Base-by-base conservation (phyloP, 768 basidiomycete genomes). In the Lactarius tabidus region DNA sequence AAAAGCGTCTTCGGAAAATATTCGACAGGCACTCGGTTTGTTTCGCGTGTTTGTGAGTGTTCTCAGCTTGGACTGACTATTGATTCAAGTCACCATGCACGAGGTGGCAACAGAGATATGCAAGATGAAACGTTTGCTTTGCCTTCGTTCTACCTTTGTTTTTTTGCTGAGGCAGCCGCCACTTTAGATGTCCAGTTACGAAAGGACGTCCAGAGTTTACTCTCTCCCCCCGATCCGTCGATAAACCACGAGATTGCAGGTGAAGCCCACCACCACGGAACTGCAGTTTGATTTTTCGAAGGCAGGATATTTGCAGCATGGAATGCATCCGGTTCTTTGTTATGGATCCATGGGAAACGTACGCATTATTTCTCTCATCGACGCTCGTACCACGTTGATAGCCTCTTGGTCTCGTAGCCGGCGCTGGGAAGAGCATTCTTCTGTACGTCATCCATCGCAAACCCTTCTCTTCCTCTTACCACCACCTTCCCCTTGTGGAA, bases 271-370 rank as follows among this genome's bases (percentile, higher is more conserved):
- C 41, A 55, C 17, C 33, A 0, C 0, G 53, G 64, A 28, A 65
- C 64, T 1, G n/a, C 59, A 36, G 36, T 17, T 8, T 65, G 64
- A 59, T 61, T 62, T 3, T 36, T 38, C 2, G 6, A 57, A 18
- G 33, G 60, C 18, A 36, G 6, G 4, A 18, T 26, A 1, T 38
- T 56, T 1, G 17, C 35, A 28, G 39, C 41, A 4, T 65, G 64
- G 64, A 55, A 54, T n/a, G 26, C 18, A 17, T 28, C 7, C 1
- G 59, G 57, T 10, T 65, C 64, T 15, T 17, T 65, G 0, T 6
- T 65, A 26, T 65, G 64, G 64, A 38, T 65, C 15, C 59, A 65
- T 33, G 64, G 64, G 10, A 65, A 61, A 20, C 53, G 64, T 61
- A 60, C 31, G 59, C 15, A 36, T 31, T 9, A 12, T 28, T 41